Evolutionary conservation across 2,329 filamentous ascomycete genomes (phyloP), one percentile per base, ranked within the genome.

Genomic region (Penicillium occitanis): DNA sequence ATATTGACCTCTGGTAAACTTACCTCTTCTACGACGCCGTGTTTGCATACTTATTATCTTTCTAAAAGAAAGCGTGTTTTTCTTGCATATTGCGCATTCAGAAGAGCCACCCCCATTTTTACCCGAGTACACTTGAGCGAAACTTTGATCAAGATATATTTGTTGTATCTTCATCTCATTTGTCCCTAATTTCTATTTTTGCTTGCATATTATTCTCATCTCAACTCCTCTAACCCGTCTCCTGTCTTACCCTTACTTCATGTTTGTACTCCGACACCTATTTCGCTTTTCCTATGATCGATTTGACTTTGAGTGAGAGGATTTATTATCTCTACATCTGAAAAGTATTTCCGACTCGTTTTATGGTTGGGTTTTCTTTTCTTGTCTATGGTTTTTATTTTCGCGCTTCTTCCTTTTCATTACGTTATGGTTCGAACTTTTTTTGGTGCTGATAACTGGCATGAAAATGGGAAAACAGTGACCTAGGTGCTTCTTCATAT

Each of bases 361-460:
- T 58, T 25, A 58, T 35, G 13, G 51, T 33, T 50, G 37, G 50
- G 62, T 28, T 58, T 63, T 64, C 62, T 64, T 64, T 58, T 50
- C 62, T 37, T 64, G 62, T 64, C 51, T 7, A 58, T 57, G 40
- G 37, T 11, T 44, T 44, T 57, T 22, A 11, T 57, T 25, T 30
- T 11, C 30, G 3, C 7, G 0, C 19, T 42, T 3, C 8, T 37
- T 57, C 5, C 33, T 17, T 42, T 53, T 33, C 7, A 19, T 8
- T 7, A 33, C 30, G 25, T 42, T 62, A 7, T 40, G 30, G 17
- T 22, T 57, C 33, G n/a, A 37, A 5, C 25, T 11, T 55, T 35
- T 55, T 57, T 37, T 11, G 51, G 53, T 22, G 30, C n/a, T 57
- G 33, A 22, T 57, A 40, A 33, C 11, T 4, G 53, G 53, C 53